A percentile compares a stretch with the other conserved stretches of the same genome.
Evolutionary conservation across 139 green algal genomes (phyloP).

Genomic region (Gonium pectorale): DNA sequence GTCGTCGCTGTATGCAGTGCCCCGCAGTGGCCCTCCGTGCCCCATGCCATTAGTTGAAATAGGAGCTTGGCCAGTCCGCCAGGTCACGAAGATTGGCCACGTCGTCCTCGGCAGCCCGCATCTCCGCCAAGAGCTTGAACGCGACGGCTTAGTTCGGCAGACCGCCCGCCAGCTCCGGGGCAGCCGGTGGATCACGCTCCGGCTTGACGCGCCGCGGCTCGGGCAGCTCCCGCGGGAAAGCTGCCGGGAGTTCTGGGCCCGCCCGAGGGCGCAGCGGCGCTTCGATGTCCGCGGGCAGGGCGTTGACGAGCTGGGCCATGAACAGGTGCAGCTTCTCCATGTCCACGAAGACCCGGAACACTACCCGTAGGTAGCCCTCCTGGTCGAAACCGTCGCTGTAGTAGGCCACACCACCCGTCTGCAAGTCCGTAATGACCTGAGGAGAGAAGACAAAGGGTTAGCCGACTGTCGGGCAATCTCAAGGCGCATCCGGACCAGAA

Average conservation of each 20-base stretch:
- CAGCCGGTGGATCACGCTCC: background rate
- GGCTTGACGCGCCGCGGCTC: conserved; percentile 3
- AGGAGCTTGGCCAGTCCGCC: background rate
- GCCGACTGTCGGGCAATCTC: too few species aligned
- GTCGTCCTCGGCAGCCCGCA: conserved; percentile 2
- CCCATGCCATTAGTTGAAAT: too few species aligned
- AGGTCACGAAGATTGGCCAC: background rate
- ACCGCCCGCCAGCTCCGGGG: background rate
- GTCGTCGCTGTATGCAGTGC: too few species aligned
- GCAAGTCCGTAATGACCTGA: conserved; percentile 12
- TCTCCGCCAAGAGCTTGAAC: background rate
- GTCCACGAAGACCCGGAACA: background rate
- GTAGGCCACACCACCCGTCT: background rate
- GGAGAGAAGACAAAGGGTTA: too few species aligned
- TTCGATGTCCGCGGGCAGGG: background rate
- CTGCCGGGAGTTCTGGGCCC: background rate
- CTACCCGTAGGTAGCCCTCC: background rate
- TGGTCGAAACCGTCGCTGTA: background rate
- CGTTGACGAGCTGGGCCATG: background rate
- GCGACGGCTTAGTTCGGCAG: background rate
- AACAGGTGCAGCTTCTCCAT: background rate
- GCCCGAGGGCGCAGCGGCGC: background rate
- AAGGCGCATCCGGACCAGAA: too few species aligned
- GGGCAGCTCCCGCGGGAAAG: background rate
- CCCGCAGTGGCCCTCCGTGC: too few species aligned